Base-by-base conservation (phyloP, 192 early-diverging fungal species). In the Dispira simplex region DNA sequence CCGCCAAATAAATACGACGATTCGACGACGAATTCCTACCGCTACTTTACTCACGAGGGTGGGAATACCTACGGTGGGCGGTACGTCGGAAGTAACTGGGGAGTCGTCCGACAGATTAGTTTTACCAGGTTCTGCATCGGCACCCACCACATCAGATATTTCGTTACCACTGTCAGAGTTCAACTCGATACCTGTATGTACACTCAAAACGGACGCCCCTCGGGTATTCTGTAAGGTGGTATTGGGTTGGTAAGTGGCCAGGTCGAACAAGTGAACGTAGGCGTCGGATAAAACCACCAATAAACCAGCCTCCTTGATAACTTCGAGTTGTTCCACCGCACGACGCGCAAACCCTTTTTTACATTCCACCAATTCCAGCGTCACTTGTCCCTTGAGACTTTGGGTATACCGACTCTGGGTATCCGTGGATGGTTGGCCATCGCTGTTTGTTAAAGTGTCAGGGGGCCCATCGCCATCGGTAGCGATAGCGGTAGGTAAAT, bases 161-260 rank as follows among this genome's bases (percentile, higher is more conserved):
- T 16, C 21, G 2, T 16, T 51, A 16, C 18, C 8, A 8, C 4
- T 4, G 18, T 51, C 48, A 23, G 48, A 51, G 8, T 62, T 71
- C 59, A 81, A 72, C 53, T 88, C 86, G 16, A 89, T 79, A 44
- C 75, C 76, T 0, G 89, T 86, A 67, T 85, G 81, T 46, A 88
- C 78, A 18, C 89, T 78, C 64, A 95, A 76, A 45, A 90, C 55
- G 55, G 82, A 83, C 0, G 87, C 90, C 18, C 92, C 90, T 64
- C 78, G 82, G 18, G 89, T 85, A 62, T 83, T 86, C 3, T 64
- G 65, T 6, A 95, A 74, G n/a, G 81, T 80, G 54, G 79, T 85
- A 46, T 79, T 72, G 23, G 81, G 70, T 55, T 82, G 78, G 62
- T 90, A 83, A 3, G 88, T 81, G 58, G 78, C 73, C 63, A 91